Evolutionary conservation across 2,329 filamentous ascomycete species (phyloP), one percentile per base, ranked within the genome.

Genomic region (Colletotrichum karsti): DNA sequence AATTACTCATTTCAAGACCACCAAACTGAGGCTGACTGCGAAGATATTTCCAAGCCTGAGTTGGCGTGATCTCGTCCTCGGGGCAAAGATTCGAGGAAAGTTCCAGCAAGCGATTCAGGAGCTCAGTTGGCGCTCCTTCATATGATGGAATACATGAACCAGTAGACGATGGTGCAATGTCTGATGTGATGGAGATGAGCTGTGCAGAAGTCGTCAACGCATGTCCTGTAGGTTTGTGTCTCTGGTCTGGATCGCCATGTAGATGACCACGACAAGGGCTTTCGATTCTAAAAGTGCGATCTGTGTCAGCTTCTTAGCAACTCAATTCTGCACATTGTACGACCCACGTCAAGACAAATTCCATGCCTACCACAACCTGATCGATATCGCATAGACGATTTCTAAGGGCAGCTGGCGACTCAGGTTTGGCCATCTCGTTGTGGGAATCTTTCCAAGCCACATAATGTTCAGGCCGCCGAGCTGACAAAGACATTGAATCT

Each of bases 41-140:
- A 20, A 82, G 74, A 22, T 73, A 65, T 48, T 76, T 73, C 80
- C 80, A 82, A 2, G 77, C 78, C 60, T 82, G 79, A 8, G 80
- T 73, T 0, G 80, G 80, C 4, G 80, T 82, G 53, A 82, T 72
- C 63, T 81, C 80, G 9, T 75, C 77, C 0, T 76, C 83, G 5
- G 57, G 44, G 33, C 66, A 67, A 4, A 78, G 51, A 2, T 72
- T 71, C 2, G 71, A 54, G 1, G 76, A 73, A 2, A 77, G 72
- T 1, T 35, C 67, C 18, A 77, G 59, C 3, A 78, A 37, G 5
- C 71, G 70, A 4, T 73, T 66, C 5, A 78, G 71, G 4, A 77
- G 70, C 0, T 56, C 54, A 1, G 56, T 50, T 0, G 77, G 74
- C 2, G 72, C 46, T 1, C 69, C 50, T 2, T 71, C 54, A 5